These are phyloP conservation scores for Aureobasidium sp. DNA, from an alignment of 2,329 filamentous ascomycete species.

Conservation along the genomic window DNA sequence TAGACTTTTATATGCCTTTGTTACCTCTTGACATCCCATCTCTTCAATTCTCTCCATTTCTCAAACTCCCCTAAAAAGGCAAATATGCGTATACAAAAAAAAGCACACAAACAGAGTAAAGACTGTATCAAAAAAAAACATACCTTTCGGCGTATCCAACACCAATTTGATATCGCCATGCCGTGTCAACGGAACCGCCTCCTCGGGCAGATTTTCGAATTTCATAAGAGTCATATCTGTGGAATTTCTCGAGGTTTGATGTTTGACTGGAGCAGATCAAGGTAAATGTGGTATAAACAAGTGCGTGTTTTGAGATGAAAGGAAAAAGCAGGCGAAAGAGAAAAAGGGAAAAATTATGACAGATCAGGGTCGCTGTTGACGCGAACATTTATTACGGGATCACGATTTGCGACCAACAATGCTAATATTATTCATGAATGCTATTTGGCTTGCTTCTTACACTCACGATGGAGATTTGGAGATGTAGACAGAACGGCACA, in stretches of 20 bases:
- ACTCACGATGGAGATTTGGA: too few relatives aligned
- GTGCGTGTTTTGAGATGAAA: too few relatives aligned
- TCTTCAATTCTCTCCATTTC: too few relatives aligned
- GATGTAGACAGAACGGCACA: too few relatives aligned
- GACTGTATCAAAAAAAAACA: not conserved
- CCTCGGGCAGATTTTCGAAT: not conserved
- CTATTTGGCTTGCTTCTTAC: too few relatives aligned
- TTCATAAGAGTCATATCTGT: not conserved
- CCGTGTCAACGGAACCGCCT: constrained; percentile 9
- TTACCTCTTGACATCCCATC: too few relatives aligned
- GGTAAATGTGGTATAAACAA: not conserved
- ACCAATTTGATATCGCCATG: constrained; percentile 14
- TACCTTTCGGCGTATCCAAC: constrained; percentile 19
- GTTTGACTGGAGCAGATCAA: too few relatives aligned
- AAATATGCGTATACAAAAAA: not conserved
- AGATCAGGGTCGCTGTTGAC: not conserved
- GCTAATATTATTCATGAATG: too few relatives aligned
- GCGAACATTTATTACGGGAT: not conserved
- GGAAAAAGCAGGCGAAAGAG: not conserved
- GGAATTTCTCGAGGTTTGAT: too few relatives aligned
- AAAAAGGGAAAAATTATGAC: not conserved
- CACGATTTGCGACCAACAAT: not conserved
- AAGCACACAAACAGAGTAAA: too few relatives aligned
- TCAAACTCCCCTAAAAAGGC: too few relatives aligned
- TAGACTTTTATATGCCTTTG: not conserved